Conservation (phyloP, 805 yeast species). For the Cyberlindnera xylosilytica region DNA sequence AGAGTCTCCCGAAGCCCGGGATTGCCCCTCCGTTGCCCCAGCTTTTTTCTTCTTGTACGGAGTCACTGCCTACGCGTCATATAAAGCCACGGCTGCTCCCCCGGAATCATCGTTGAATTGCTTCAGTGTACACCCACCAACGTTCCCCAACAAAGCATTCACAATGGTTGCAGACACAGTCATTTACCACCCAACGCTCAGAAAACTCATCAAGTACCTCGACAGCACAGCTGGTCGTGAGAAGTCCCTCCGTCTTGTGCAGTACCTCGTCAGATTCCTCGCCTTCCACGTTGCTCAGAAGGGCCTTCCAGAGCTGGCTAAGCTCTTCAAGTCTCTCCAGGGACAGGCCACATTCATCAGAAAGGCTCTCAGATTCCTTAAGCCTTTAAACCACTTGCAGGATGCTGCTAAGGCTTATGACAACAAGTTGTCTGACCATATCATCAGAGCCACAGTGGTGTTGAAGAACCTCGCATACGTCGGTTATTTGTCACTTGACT, state of each 20-base stretch:
- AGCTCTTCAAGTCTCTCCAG: constrained; percentile 54
- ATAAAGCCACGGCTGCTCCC: background rate
- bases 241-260: constrained; percentile 72
- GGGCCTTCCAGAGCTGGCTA: constrained; percentile 50
- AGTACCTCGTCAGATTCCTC: constrained; percentile 75
- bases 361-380: constrained; percentile 80
- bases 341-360: constrained; percentile 65
- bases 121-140: too few species aligned
- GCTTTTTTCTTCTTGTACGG: constrained; percentile 4
- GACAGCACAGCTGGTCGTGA: constrained; percentile 77
- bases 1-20: constrained; percentile 7
- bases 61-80: constrained; percentile 6
- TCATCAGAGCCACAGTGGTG: constrained; percentile 48
- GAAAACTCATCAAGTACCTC: constrained; percentile 57
- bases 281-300: constrained; percentile 55
- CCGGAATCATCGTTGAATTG: too few species aligned
- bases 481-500: constrained; percentile 61
- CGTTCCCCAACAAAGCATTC: background rate
- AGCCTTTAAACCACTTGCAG: constrained; percentile 71
- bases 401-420: constrained; percentile 65
- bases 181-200: constrained; percentile 70
- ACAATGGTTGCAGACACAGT: constrained; percentile 65
- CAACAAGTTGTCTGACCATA: constrained; percentile 65
- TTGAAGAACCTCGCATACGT: constrained; percentile 59
- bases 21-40: constrained; percentile 13